Evolutionary conservation across 345 rosid genomes (phyloP), one percentile per base, ranked within the genome.

Genomic region (Alliaria petiolata): DNA sequence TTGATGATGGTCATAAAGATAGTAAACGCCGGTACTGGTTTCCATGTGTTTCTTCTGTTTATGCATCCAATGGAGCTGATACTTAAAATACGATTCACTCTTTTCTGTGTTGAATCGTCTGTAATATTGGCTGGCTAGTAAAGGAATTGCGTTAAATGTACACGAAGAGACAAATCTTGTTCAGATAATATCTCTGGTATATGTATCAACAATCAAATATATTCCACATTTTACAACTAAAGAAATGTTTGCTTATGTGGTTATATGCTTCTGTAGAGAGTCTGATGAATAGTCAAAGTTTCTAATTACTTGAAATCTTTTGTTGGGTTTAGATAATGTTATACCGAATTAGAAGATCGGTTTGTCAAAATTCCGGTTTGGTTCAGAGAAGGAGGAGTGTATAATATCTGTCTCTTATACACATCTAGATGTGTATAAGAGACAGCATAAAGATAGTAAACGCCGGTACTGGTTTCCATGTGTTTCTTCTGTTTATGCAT

Each of bases 11-110:
- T 39, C 87, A 88, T 43, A 70, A 71, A 62, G 92, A 89, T 72
- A 84, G 90, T 1, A 89, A 76, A 73, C 86, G 90, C 20, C 81
- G 85, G 8, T 86, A 89, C 59, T 88, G 98, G 98, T 88, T 88
- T 77, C 65, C 58, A 2, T 72, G 70, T 72, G 65, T 64, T 52
- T 72, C 65, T 63, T 64, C 64, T 31, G 65, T 55, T 35, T 63
- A 63, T 33, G 38, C 70, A 31, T 33, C 30, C 11, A 36, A 0
- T 28, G 70, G 28, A 53, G 6, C 70, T 64, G 58, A 72, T 19
- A 44, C 64, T 36, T 72, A 13, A 22, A 22, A 6, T 40, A 70
- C 50, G 25, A 1, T 34, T 10, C 49, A 70, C 49, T 39, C 4
- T 22, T 22, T 34, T 25, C 4, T 55, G 25, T 69, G 30, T 45